Percentiles rank a stretch among this genome's conserved stretches.
Conservation (phyloP, 2,329 filamentous ascomycete genomes). For the Diplodia scrobiculata region DNA sequence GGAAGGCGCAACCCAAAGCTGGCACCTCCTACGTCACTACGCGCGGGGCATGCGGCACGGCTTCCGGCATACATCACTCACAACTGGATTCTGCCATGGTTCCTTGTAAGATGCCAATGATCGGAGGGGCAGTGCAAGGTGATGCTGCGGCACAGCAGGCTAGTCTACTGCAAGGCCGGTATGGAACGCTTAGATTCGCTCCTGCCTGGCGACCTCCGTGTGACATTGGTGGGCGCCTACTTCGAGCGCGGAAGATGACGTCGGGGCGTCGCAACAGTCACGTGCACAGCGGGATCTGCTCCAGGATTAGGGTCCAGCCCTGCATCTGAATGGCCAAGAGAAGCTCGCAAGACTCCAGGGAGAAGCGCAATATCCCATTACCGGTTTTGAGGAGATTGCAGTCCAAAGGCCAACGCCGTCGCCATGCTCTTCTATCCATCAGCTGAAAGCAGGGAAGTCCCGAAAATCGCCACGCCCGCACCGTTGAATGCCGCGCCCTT, state of each 20-base stretch:
- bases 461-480: neutral
- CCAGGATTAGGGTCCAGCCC: conserved; percentile 10
- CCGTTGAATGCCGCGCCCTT: neutral
- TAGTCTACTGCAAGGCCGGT: neutral
- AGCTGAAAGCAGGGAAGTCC: neutral
- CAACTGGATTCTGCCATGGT: conserved; percentile 1
- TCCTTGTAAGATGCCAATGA: conserved; percentile 23
- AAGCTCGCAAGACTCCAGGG: conserved; percentile 2
- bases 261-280: conserved; percentile 2
- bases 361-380: neutral
- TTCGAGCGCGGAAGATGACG: neutral
- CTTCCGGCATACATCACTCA: conserved; percentile 5
- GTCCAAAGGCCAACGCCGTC: neutral
- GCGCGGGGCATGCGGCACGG: conserved; percentile 12
- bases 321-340: neutral
- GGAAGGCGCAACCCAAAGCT: neutral
- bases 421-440: no score
- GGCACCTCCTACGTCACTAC: conserved; percentile 5
- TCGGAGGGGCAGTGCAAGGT: neutral
- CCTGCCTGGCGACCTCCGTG: conserved; percentile 7
- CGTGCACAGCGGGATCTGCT: neutral
- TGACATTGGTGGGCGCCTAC: conserved; percentile 12
- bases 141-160: neutral
- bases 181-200: conserved; percentile 1
- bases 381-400: conserved; percentile 4